These are phyloP conservation scores for Candida chauliodis DNA, from an alignment of 805 yeast genomes.

Conservation along the genomic window DNA sequence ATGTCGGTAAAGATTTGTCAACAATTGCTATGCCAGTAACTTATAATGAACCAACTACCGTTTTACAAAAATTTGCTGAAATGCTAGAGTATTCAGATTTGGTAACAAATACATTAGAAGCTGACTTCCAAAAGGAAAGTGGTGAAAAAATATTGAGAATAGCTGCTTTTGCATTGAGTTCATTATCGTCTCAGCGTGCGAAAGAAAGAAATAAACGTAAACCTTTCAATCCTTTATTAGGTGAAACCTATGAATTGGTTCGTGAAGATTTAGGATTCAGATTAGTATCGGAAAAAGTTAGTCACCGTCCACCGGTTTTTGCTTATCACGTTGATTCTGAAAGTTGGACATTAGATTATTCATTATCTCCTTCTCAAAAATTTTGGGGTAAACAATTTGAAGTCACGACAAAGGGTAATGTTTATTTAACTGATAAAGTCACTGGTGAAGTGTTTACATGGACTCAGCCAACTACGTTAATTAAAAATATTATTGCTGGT, in stretches of 20 bases:
- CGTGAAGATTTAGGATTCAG: conserved; percentile 79
- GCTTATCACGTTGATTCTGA: conserved; percentile 74
- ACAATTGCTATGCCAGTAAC: conserved; percentile 91
- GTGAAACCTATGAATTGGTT: conserved; percentile 89
- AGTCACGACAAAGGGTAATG: conserved; percentile 68
- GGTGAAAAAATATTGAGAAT: conserved; percentile 62
- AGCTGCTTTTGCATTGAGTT: conserved; percentile 80
- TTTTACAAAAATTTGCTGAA: conserved; percentile 78
- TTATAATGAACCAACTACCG: conserved; percentile 85
- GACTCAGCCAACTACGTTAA: conserved; percentile 75
- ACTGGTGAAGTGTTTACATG: conserved; percentile 77
- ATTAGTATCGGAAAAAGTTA: conserved; percentile 77
- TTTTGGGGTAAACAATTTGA: conserved; percentile 96
- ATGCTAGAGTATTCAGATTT: conserved; percentile 70
- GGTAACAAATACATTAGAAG: conserved; percentile 57
- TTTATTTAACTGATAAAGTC: conserved; percentile 51
- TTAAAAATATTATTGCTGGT: conserved; percentile 89
- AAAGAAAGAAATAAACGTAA: conserved; percentile 78
- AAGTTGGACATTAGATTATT: conserved; percentile 65
- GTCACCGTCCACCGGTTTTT: conserved; percentile 82
- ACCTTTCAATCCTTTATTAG: conserved; percentile 92
- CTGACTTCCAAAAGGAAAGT: conserved; percentile 38
- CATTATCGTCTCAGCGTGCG: conserved; percentile 64
- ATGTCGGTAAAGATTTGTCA: conserved; percentile 87
- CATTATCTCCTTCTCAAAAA: conserved; percentile 76